Conservation (phyloP, 805 yeast genomes). For the Metschnikowia lunata region DNA sequence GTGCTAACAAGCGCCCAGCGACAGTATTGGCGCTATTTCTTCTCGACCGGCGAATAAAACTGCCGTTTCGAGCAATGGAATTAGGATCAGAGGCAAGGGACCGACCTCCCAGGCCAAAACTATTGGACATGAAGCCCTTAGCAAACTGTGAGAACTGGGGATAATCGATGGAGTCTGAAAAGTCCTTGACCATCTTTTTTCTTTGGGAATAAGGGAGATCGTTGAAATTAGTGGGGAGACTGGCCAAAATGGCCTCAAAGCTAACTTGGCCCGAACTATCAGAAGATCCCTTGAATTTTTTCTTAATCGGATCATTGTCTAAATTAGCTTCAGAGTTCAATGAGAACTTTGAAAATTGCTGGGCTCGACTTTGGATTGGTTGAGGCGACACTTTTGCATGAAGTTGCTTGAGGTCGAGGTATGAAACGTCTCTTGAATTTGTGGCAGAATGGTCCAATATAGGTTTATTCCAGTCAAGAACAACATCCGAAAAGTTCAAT, state of each 20-base stretch:
- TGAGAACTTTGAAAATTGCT: conserved; percentile 7
- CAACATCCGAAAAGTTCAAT: conserved; percentile 49
- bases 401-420: conserved; percentile 37
- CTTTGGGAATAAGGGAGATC: conserved; percentile 60
- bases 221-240: conserved; percentile 40
- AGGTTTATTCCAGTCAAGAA: conserved; percentile 53
- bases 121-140: conserved; percentile 29
- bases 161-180: conserved; percentile 38
- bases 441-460: conserved; percentile 16
- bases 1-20: conserved; percentile 38
- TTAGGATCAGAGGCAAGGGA: conserved; percentile 15
- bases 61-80: conserved; percentile 20
- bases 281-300: conserved; percentile 22
- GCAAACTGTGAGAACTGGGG: conserved; percentile 41
- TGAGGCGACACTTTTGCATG: conserved; percentile 44
- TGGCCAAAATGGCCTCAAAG: conserved; percentile 39
- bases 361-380: conserved; percentile 27
- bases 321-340: conserved; percentile 4
- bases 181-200: conserved; percentile 39
- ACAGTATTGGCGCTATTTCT: conserved; percentile 33
- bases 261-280: conserved; percentile 25
- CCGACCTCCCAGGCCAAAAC: conserved; percentile 20
- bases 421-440: conserved; percentile 32
- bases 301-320: conserved; percentile 16
- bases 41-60: conserved; percentile 29